phyloP scores from a whole-genome alignment of 108 stramenopile species.

The Skeletonema costatum region DNA sequence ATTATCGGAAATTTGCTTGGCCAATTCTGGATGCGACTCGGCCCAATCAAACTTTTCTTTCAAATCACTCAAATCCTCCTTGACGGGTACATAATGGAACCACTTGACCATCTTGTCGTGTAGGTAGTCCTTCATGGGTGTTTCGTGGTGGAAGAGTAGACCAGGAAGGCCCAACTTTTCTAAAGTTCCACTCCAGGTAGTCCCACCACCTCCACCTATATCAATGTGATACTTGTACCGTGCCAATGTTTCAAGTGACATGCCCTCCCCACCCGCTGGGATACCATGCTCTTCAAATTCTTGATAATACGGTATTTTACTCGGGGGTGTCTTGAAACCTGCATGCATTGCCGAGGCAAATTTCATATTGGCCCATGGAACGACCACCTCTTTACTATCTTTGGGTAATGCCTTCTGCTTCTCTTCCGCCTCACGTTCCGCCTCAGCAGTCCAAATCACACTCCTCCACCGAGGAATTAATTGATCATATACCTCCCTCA shows the following conservation, averaged over 20 bases:
- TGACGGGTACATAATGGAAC: constrained; percentile 19
- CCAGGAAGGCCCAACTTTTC: constrained; percentile 28
- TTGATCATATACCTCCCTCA: constrained; percentile 15
- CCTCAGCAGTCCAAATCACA: constrained; percentile 29
- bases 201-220: constrained; percentile 41
- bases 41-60: constrained; percentile 23
- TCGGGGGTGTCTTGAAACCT: constrained; percentile 5
- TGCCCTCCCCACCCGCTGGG: constrained; percentile 12
- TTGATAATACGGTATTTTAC: constrained; percentile 6
- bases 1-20: constrained; percentile 1
- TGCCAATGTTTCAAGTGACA: constrained; percentile 16
- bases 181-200: constrained; percentile 28
- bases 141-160: constrained; percentile 5
- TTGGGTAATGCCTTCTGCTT: background rate
- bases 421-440: constrained; percentile 25
- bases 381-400: background rate
- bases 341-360: constrained; percentile 12
- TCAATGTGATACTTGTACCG: constrained; percentile 47
- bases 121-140: constrained; percentile 9
- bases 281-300: constrained; percentile 20
- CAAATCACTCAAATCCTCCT: constrained; percentile 8
- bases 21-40: constrained; percentile 9
- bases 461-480: constrained; percentile 32
- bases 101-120: constrained; percentile 4
- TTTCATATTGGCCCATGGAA: constrained; percentile 36